These are phyloP conservation scores for Solanum okadae DNA, from an alignment of 257 asterid genomes.

Conservation along the genomic window DNA sequence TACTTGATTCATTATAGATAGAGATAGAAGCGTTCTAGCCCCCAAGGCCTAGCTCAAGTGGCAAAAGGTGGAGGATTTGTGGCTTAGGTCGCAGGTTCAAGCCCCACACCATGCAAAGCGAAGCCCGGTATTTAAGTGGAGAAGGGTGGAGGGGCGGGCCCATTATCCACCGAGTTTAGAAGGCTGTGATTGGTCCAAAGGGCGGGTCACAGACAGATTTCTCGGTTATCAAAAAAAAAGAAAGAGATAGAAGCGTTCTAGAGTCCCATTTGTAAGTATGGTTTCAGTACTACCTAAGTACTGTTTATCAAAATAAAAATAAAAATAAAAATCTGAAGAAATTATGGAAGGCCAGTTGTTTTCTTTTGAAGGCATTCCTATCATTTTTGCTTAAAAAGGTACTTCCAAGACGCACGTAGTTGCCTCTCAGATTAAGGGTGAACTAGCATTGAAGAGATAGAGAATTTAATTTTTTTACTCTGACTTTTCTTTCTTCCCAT, in stretches of 20 bases:
- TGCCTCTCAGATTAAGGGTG: neutral
- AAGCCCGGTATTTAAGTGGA: too few species aligned
- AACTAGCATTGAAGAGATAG: neutral
- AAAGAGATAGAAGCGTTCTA: neutral
- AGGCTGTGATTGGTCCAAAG: too few species aligned
- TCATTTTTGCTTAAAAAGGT: neutral
- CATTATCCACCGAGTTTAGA: too few species aligned
- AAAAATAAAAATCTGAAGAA: neutral
- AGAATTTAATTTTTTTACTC: neutral
- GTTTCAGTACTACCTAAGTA: neutral
- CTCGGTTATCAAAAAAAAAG: too few species aligned
- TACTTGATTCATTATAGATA: neutral
- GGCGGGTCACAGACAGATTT: too few species aligned
- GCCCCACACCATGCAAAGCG: too few species aligned
- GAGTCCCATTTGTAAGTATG: neutral
- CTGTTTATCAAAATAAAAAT: neutral
- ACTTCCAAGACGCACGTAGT: neutral
- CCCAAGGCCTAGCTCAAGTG: too few species aligned
- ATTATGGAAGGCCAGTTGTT: neutral
- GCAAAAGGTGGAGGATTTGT: too few species aligned
- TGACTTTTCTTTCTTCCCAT: slow-evolving; percentile 14
- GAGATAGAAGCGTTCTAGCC: too few species aligned
- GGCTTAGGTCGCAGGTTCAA: too few species aligned
- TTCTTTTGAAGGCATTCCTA: neutral
- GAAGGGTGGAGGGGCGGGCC: too few species aligned